Evolutionary conservation across 257 asterid species (phyloP).

Genomic region (Perilla frutescens): DNA sequence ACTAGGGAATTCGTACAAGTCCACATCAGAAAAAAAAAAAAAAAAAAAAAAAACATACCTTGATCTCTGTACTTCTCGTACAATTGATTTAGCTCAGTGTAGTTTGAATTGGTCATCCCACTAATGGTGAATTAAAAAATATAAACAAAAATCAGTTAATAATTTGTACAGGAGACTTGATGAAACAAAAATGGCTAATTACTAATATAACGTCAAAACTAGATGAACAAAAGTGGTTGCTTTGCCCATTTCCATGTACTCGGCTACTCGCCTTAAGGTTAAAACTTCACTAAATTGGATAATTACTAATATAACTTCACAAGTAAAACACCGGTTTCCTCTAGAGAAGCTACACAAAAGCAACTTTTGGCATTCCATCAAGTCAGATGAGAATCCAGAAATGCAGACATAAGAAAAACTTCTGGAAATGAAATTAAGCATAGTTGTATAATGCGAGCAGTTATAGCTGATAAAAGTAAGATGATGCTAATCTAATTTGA

Average conservation of each 20-base stretch:
- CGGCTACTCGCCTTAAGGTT: neutral
- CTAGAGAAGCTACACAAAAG: constrained; percentile 5
- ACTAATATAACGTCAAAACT: neutral
- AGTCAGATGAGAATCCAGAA: neutral
- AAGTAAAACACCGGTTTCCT: constrained; percentile 10
- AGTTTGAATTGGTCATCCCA: constrained; percentile 92
- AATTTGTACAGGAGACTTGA: neutral
- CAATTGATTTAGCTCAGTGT: constrained; percentile 72
- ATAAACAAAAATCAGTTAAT: constrained; percentile 17
- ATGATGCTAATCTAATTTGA: constrained; percentile 8
- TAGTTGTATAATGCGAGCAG: neutral
- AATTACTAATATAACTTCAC: neutral
- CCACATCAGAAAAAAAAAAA: neutral
- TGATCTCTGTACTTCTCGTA: constrained; percentile 66
- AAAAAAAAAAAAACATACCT: constrained; percentile 43
- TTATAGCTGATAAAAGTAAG: constrained; percentile 7
- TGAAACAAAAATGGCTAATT: neutral
- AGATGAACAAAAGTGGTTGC: neutral
- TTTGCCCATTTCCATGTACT: neutral
- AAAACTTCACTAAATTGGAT: neutral
- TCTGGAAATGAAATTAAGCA: neutral
- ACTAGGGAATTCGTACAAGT: neutral
- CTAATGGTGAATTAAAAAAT: constrained; percentile 40
- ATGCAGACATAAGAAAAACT: neutral
- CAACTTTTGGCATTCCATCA: neutral